phyloP scores from a whole-genome alignment of 2,329 filamentous ascomycete species.

The Botryotinia calthae region DNA sequence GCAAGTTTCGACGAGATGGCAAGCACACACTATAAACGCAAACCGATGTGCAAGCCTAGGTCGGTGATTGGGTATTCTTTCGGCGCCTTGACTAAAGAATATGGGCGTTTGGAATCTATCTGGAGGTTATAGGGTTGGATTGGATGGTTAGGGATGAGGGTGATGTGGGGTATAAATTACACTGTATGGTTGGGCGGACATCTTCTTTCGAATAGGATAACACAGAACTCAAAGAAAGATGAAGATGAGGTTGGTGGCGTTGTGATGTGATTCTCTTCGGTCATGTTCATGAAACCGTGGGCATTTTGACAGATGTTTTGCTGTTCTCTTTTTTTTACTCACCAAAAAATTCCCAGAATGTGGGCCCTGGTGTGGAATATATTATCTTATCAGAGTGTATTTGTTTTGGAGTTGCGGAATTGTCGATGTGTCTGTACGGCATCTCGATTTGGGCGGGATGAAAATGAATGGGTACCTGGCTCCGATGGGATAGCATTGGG shows the following conservation, averaged over 20 bases:
- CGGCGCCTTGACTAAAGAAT: slow-evolving; percentile 7
- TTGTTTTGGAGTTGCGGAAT: slow-evolving; percentile 12
- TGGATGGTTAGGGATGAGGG: background rate
- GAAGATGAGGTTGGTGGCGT: slow-evolving; percentile 41
- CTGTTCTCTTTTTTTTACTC: background rate
- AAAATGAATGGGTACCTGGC: slow-evolving; percentile 3
- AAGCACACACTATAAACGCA: slow-evolving; percentile 1
- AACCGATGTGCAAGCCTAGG: background rate
- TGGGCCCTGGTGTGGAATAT: slow-evolving; percentile 5
- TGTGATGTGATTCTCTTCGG: background rate
- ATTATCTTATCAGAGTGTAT: background rate
- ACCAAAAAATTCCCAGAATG: background rate
- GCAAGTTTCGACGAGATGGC: background rate
- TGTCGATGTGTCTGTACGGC: background rate
- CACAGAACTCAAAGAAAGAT: slow-evolving; percentile 22
- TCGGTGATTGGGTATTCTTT: background rate
- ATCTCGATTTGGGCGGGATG: background rate
- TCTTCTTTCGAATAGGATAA: slow-evolving; percentile 1
- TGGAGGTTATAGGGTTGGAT: background rate
- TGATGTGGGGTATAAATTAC: background rate
- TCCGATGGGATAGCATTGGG: background rate
- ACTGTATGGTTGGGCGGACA: slow-evolving; percentile 6
- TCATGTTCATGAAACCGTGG: background rate
- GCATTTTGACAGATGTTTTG: background rate
- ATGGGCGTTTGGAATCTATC: slow-evolving; percentile 12